Percentiles rank a stretch among this genome's conserved stretches.
Conservation (phyloP, 148 eudicot species). For the Heliamphora exappendiculata region DNA sequence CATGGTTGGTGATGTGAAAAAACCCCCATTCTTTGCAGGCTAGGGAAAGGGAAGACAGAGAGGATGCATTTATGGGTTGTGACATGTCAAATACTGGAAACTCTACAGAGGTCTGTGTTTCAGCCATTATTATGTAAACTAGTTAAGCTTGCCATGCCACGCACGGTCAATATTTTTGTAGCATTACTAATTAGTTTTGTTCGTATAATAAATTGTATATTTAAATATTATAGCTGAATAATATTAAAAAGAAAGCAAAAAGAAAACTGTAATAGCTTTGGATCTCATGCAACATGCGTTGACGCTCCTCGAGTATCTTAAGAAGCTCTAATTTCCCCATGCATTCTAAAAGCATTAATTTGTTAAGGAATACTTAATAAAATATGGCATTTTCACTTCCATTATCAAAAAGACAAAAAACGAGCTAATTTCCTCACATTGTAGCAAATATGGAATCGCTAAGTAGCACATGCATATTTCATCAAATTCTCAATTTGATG, state of each 20-base stretch:
- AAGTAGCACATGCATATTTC: neutral
- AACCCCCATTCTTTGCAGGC: constrained; percentile 80
- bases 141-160: too few relatives aligned
- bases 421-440: neutral
- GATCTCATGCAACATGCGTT: constrained; percentile 53
- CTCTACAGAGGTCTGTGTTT: constrained; percentile 35
- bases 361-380: constrained; percentile 48
- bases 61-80: constrained; percentile 36
- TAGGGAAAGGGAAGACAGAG: constrained; percentile 40
- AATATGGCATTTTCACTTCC: neutral
- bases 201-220: too few relatives aligned
- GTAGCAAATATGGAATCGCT: neutral
- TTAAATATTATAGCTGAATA: too few relatives aligned
- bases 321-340: constrained; percentile 75
- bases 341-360: constrained; percentile 70
- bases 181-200: too few relatives aligned
- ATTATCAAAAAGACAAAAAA: neutral
- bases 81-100: constrained; percentile 61
- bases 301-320: constrained; percentile 76
- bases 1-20: constrained; percentile 63
- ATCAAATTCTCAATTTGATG: too few relatives aligned
- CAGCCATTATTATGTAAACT: constrained; percentile 59
- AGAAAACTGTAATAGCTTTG: too few relatives aligned
- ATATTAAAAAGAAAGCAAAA: too few relatives aligned
- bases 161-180: too few relatives aligned